Evolutionary conservation across 768 basidiomycete species (phyloP).

Genomic region (Podaxis sp.): DNA sequence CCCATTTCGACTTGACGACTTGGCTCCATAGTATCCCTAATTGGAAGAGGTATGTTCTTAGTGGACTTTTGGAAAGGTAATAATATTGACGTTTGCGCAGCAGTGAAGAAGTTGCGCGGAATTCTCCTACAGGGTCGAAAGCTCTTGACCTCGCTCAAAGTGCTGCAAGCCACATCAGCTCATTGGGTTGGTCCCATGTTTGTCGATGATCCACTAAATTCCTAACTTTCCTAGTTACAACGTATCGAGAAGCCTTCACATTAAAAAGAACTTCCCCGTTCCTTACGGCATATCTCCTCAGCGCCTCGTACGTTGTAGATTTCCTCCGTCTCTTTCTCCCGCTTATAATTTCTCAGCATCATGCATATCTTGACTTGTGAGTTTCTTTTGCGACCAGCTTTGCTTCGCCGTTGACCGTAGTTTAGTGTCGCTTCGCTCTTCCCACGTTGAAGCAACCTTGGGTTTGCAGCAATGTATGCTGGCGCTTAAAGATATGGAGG

Average conservation of each 20-base stretch:
- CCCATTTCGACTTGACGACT: slow-evolving; percentile 3
- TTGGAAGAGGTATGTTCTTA: slow-evolving; percentile 54
- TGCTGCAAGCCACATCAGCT: slow-evolving; percentile 69
- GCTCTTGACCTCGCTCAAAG: slow-evolving; percentile 75
- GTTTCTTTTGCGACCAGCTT: slow-evolving; percentile 22
- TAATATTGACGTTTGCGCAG: slow-evolving; percentile 20
- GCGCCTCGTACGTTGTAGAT: slow-evolving; percentile 56
- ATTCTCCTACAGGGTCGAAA: slow-evolving; percentile 53
- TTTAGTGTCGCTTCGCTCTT: slow-evolving; percentile 69
- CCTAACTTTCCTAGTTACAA: slow-evolving; percentile 41
- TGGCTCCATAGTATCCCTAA: slow-evolving; percentile 58
- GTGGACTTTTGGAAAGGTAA: slow-evolving; percentile 17
- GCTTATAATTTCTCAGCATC: slow-evolving; percentile 45
- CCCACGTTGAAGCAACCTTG: slow-evolving; percentile 65
- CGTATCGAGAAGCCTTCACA: slow-evolving; percentile 59
- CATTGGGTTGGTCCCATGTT: slow-evolving; percentile 47
- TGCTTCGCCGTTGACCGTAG: slow-evolving; percentile 16
- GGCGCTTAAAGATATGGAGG: slow-evolving; percentile 68
- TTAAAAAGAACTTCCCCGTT: slow-evolving; percentile 63
- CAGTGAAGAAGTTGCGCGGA: slow-evolving; percentile 41
- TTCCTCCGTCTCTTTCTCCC: slow-evolving; percentile 10
- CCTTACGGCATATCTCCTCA: slow-evolving; percentile 66
- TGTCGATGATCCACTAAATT: background rate
- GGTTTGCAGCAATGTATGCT: slow-evolving; percentile 63
- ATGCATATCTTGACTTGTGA: slow-evolving; percentile 77